phyloP scores from a whole-genome alignment of 352 stramenopile species.

The Globisporangium carolinianum region DNA sequence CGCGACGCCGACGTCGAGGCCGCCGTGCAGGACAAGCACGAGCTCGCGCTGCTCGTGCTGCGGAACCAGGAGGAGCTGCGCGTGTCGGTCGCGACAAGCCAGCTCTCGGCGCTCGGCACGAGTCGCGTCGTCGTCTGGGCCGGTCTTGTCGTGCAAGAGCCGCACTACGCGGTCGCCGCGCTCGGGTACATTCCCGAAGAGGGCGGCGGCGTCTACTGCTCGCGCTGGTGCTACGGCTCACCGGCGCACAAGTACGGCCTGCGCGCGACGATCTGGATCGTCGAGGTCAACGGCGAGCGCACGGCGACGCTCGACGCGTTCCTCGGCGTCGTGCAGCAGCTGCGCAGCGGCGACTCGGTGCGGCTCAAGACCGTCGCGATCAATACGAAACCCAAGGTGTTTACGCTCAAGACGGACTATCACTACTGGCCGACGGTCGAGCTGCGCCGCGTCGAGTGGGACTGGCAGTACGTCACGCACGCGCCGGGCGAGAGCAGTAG shows the following conservation, averaged over 20 bases:
- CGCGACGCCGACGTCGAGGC: constrained; percentile 76
- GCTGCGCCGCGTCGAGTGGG: constrained; percentile 49
- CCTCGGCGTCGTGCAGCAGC: constrained; percentile 67
- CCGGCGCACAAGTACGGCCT: constrained; percentile 89
- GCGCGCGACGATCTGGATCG: constrained; percentile 86
- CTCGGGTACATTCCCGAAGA: constrained; percentile 84
- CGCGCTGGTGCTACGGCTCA: constrained; percentile 87
- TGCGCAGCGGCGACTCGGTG: constrained; percentile 78
- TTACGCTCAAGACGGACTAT: constrained; percentile 89
- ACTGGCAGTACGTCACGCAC: constrained; percentile 74
- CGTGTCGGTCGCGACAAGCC: constrained; percentile 48
- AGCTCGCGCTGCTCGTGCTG: constrained; percentile 62
- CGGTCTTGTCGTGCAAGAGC: constrained; percentile 87
- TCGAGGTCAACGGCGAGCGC: constrained; percentile 84
- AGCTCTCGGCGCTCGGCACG: constrained; percentile 76
- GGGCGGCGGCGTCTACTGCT: constrained; percentile 84
- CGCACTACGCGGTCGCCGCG: constrained; percentile 81
- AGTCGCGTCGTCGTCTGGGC: constrained; percentile 88
- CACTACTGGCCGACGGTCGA: constrained; percentile 89
- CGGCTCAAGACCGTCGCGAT: constrained; percentile 88
- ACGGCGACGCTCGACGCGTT: constrained; percentile 84
- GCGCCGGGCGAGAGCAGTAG: too few species aligned
- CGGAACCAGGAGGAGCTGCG: constrained; percentile 67
- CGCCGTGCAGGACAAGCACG: constrained; percentile 38
- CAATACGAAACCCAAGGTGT: constrained; percentile 86